A percentile compares a stretch with the other conserved stretches of the same genome.
Conservation (phyloP, 495 filamentous ascomycete species). For the Talaromyces liani region DNA sequence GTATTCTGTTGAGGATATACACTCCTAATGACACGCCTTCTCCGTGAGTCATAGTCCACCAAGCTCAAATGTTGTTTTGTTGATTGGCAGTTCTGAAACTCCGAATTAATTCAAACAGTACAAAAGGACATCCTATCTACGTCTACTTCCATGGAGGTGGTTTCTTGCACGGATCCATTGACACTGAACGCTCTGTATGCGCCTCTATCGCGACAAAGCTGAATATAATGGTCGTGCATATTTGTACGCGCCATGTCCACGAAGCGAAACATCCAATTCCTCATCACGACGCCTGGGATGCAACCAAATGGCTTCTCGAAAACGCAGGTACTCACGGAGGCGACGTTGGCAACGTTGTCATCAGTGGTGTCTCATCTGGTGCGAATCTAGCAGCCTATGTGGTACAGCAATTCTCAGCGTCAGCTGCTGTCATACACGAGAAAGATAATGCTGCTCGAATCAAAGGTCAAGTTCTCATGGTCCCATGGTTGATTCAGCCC, state of each 20-base stretch:
- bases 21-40: not conserved
- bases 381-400: conserved; percentile 37
- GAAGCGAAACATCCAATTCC: conserved; percentile 27
- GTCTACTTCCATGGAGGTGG: conserved; percentile 46
- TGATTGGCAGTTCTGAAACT: not conserved
- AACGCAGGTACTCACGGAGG: conserved; percentile 26
- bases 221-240: conserved; percentile 26
- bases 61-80: no score
- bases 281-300: conserved; percentile 40
- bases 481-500: conserved; percentile 28
- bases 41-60: not conserved
- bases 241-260: conserved; percentile 29
- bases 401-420: conserved; percentile 21
- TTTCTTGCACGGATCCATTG: conserved; percentile 36
- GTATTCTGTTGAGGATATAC: not conserved
- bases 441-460: not conserved
- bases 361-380: conserved; percentile 43
- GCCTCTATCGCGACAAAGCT: conserved; percentile 24
- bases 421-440: conserved; percentile 3
- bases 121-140: conserved; percentile 26
- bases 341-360: conserved; percentile 26
- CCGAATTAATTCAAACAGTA: not conserved
- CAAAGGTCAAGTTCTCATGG: conserved; percentile 35
- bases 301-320: conserved; percentile 37
- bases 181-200: conserved; percentile 41